Conservation (phyloP, 805 yeast genomes). For the Candida alai region DNA sequence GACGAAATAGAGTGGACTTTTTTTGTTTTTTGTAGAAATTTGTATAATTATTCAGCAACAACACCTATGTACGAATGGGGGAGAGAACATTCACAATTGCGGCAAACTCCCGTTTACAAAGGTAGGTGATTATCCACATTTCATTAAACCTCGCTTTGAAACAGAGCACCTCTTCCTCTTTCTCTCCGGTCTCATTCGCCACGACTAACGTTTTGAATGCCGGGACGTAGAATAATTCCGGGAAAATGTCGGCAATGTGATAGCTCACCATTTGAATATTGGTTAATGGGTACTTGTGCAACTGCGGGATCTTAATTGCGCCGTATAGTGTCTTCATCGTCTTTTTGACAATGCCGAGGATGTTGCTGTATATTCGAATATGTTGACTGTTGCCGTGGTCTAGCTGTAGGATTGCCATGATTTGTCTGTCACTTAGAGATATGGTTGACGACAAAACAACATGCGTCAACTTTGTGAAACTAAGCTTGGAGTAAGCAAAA, state of each 20-base stretch:
- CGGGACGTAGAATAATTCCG: constrained; percentile 20
- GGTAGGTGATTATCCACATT: constrained; percentile 9
- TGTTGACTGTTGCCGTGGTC: constrained; percentile 4
- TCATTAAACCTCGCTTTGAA: constrained; percentile 6
- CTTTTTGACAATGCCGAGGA: neutral
- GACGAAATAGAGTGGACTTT: neutral
- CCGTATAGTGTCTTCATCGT: constrained; percentile 1
- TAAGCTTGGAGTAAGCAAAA: no score
- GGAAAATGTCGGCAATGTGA: constrained; percentile 18
- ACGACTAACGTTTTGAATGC: constrained; percentile 2
- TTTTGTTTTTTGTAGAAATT: neutral
- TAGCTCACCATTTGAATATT: constrained; percentile 20
- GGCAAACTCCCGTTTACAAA: constrained; percentile 5
- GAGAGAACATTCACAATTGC: no score
- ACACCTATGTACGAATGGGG: no score
- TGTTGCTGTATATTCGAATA: constrained; percentile 2
- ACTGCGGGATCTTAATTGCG: neutral
- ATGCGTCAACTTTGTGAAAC: no score
- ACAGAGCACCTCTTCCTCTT: neutral
- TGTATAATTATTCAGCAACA: neutral
- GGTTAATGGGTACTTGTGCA: constrained; percentile 20
- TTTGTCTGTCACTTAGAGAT: constrained; percentile 6
- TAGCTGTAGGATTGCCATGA: constrained; percentile 4
- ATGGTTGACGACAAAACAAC: no score
- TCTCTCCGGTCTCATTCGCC: neutral